Base-by-base conservation (phyloP, 176 grass and related monocot genomes). In the Miscanthus lutarioriparius region DNA sequence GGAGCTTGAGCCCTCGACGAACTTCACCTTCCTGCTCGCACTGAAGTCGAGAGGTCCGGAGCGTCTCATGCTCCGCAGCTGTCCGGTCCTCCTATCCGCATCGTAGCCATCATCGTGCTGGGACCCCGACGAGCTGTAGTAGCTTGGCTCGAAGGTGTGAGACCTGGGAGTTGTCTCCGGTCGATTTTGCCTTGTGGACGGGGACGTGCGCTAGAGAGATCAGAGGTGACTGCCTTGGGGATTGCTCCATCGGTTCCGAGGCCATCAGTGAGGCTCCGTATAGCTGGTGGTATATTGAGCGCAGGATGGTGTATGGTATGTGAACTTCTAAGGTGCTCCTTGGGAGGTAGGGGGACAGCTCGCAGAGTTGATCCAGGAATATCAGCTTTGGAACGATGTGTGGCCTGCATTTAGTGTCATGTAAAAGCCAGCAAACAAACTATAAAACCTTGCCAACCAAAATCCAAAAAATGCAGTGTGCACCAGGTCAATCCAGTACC, bases 251-350 rank as follows among this genome's bases (percentile, higher is more conserved):
- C 27, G 81, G 61, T 64, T 98, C 96, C 4, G 85, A 86, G 47
- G 76, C 63, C 70, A 80, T 90, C 72, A 79, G 67, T 62, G 89
- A 80, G 33, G 80, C 88, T 70, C 91, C 91, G 10, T 98, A 95
- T 27, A 88, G 84, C 79, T 95, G 96, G 45, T 92, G 82, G 74
- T 95, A 93, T 79, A 98, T 88, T 56, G 96, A 98, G 61, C 96
- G 91, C 37, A 98, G 83, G 81, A 98, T 95, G 16, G 96, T 90
- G 30, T 98, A 98, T 10, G 96, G 96, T 80, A 95, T 89, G 82
- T 98, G 96, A 67, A 87, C 88, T 88, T 98, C 96, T 84, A 98
- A 86, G 45, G 93, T 98, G 89, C 96, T 98, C 91, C 93, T 92
- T 68, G 91, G 96, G 33, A 98, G 87, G 80, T 98, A 95, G 1